These are phyloP conservation scores for Teratosphaeriaceae sp. DNA, from an alignment of 2,329 filamentous ascomycete species.

Conservation along the genomic window DNA sequence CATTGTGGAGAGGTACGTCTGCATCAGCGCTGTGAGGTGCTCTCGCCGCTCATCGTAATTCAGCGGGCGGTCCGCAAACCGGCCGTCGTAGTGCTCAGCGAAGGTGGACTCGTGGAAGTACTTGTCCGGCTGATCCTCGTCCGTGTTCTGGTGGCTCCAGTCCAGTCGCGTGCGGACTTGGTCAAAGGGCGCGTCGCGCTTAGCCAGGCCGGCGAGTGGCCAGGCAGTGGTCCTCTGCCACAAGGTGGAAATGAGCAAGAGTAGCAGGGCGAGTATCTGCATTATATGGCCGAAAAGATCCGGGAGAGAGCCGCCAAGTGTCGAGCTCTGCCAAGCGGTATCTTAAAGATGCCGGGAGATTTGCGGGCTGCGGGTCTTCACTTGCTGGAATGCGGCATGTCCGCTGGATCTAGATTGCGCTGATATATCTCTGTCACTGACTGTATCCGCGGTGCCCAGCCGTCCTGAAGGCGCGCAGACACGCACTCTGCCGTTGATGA, in stretches of 20 bases:
- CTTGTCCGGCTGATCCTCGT: conserved; percentile 36
- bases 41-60: conserved; percentile 40
- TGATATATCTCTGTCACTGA: no score
- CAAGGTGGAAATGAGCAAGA: neutral
- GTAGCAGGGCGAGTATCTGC: no score
- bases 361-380: no score
- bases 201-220: neutral
- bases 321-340: no score
- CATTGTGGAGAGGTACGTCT: conserved; percentile 53
- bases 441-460: no score
- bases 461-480: no score
- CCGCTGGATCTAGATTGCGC: no score
- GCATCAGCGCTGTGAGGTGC: conserved; percentile 47
- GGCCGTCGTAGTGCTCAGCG: conserved; percentile 51
- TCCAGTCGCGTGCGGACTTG: conserved; percentile 36
- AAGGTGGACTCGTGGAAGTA: conserved; percentile 49
- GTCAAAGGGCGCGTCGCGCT: conserved; percentile 36
- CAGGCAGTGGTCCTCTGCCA: neutral
- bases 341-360: no score
- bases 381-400: no score
- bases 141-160: conserved; percentile 29
- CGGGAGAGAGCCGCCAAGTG: no score
- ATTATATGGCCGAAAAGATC: no score
- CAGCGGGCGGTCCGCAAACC: conserved; percentile 44
- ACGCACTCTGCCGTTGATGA: no score